phyloP scores from a whole-genome alignment of 805 yeast genomes.

The Torulaspora delbrueckii region DNA sequence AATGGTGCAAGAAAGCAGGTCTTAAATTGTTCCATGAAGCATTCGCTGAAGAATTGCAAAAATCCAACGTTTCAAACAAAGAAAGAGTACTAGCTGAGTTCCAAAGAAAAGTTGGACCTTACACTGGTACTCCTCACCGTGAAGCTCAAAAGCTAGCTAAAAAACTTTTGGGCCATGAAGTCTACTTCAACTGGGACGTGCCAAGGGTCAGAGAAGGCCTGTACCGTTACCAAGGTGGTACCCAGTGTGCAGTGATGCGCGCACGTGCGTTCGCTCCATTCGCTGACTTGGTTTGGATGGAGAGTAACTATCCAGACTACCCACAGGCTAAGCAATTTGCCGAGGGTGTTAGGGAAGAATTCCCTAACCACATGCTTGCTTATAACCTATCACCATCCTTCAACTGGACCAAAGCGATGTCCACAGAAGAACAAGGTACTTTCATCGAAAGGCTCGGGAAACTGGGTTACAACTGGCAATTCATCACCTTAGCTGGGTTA shows the following conservation, averaged over 20 bases:
- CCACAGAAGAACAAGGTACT: constrained; percentile 78
- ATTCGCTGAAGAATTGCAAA: constrained; percentile 73
- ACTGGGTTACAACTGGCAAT: constrained; percentile 95
- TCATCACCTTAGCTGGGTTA: constrained; percentile 93
- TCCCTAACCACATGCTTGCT: constrained; percentile 92
- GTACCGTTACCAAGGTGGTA: constrained; percentile 94
- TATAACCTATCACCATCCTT: constrained; percentile 95
- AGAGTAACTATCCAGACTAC: constrained; percentile 90
- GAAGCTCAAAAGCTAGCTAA: constrained; percentile 76
- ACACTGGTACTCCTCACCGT: constrained; percentile 66
- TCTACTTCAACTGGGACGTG: constrained; percentile 91
- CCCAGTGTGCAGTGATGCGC: constrained; percentile 95
- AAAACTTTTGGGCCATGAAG: constrained; percentile 70
- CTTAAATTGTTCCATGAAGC: constrained; percentile 88
- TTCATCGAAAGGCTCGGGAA: constrained; percentile 81
- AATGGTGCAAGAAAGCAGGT: constrained; percentile 80
- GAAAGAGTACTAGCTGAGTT: constrained; percentile 65
- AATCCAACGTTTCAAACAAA: constrained; percentile 46
- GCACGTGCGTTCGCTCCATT: constrained; percentile 93
- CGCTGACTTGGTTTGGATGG: constrained; percentile 98
- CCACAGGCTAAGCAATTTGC: constrained; percentile 93
- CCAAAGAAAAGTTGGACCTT: constrained; percentile 64
- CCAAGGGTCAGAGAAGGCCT: constrained; percentile 95
- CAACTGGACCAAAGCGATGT: constrained; percentile 97
- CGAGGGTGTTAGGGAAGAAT: constrained; percentile 74